phyloP scores from a whole-genome alignment of 2,329 filamentous ascomycete genomes.

The Colletotrichum sp. region DNA sequence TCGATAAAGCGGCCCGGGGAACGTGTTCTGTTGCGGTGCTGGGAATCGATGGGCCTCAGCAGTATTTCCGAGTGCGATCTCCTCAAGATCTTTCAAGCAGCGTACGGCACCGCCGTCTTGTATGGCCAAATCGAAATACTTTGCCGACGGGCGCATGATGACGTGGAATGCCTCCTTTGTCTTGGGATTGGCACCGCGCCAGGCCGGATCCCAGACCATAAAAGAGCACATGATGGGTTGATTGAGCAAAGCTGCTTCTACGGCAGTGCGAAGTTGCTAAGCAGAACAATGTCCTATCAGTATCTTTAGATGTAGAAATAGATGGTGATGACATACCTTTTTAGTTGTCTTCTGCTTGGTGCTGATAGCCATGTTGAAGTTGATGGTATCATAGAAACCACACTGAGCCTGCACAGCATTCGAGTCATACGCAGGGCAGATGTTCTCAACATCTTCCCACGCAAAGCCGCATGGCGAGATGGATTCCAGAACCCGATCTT shows the following conservation, averaged over 20 bases:
- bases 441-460: background rate
- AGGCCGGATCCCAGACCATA: background rate
- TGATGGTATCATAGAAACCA: background rate
- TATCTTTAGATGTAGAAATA: accelerated
- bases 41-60: background rate
- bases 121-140: background rate
- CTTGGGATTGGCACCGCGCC: background rate
- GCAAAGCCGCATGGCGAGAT: background rate
- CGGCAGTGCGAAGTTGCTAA: background rate
- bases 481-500: background rate
- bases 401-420: background rate
- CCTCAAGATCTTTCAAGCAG: background rate
- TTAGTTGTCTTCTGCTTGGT: background rate
- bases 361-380: background rate
- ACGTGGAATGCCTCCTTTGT: background rate
- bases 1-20: background rate
- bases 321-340: accelerated
- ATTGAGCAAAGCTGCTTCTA: background rate
- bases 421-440: background rate
- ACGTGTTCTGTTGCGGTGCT: background rate
- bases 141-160: background rate
- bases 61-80: background rate
- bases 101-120: background rate
- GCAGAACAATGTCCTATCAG: accelerated
- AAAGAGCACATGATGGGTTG: background rate